Conservation (phyloP, 768 basidiomycete species). For the Boletus vermiculosoides region DNA sequence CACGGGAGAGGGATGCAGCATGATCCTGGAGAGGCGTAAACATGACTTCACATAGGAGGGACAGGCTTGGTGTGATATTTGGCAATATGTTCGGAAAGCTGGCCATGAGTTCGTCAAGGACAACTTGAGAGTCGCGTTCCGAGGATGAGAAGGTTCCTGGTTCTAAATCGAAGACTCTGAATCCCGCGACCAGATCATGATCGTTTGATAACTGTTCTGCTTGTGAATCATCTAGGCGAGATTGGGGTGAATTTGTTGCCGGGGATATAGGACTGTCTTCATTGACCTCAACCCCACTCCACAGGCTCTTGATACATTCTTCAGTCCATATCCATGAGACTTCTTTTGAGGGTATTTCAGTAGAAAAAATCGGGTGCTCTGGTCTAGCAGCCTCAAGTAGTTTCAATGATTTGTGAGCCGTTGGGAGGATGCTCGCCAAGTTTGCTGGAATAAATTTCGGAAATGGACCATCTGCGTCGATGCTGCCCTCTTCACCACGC, state of each 20-base stretch:
- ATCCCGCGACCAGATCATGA: conserved; percentile 42
- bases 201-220: neutral
- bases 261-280: neutral
- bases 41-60: conserved; percentile 60
- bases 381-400: conserved; percentile 65
- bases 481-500: conserved; percentile 39
- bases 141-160: conserved; percentile 46
- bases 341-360: conserved; percentile 31
- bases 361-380: conserved; percentile 58
- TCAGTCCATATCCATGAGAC: conserved; percentile 48
- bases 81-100: conserved; percentile 62
- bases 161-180: conserved; percentile 64
- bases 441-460: conserved; percentile 62
- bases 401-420: conserved; percentile 67
- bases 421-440: conserved; percentile 52
- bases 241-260: neutral
- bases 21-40: conserved; percentile 61
- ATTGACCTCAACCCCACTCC: conserved; percentile 3
- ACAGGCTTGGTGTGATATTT: conserved; percentile 59
- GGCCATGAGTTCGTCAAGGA: conserved; percentile 49
- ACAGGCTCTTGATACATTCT: conserved; percentile 10
- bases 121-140: conserved; percentile 16
- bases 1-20: conserved; percentile 60
- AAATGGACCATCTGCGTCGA: conserved; percentile 43
- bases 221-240: neutral